Percentiles rank a stretch among this genome's conserved stretches.
Conservation (phyloP, 2,329 filamentous ascomycete species). For the Fusarium coicis region DNA sequence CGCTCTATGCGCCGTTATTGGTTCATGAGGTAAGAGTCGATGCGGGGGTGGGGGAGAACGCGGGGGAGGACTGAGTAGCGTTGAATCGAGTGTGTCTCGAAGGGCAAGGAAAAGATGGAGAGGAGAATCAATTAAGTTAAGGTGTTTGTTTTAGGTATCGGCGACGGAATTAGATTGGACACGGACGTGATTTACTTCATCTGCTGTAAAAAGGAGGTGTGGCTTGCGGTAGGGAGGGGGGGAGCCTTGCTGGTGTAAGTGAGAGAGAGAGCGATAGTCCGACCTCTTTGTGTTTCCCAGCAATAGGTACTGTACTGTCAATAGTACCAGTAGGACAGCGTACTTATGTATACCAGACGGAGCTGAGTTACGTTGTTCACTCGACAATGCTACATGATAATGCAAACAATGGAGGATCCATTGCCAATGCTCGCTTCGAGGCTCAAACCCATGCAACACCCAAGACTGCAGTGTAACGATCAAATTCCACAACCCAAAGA, state of each 20-base stretch:
- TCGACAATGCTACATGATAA: not conserved
- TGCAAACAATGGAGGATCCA: constrained; percentile 4
- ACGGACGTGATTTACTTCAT: not conserved
- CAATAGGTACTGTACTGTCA: not conserved
- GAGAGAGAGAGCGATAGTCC: constrained; percentile 9
- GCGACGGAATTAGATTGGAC: not conserved
- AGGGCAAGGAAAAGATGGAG: not conserved
- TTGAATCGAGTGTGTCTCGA: constrained; percentile 10
- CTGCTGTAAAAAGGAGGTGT: not conserved
- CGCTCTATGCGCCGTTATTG: constrained; percentile 22
- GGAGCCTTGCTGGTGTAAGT: constrained; percentile 17
- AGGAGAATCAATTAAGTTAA: not conserved
- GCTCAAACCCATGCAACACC: constrained; percentile 27
- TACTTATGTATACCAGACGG: not conserved
- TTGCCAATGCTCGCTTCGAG: constrained; percentile 32
- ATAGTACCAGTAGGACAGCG: constrained; percentile 14
- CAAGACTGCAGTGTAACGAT: constrained; percentile 19
- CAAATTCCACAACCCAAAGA: not conserved
- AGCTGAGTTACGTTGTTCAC: not conserved
- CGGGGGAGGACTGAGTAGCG: constrained; percentile 19
- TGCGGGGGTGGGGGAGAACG: constrained; percentile 32
- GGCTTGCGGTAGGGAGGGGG: not conserved
- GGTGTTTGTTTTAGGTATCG: not conserved
- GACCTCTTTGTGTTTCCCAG: constrained; percentile 11
- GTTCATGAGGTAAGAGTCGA: constrained; percentile 14